phyloP scores from a whole-genome alignment of 257 asterid species.

The Penstemon newberryi region DNA sequence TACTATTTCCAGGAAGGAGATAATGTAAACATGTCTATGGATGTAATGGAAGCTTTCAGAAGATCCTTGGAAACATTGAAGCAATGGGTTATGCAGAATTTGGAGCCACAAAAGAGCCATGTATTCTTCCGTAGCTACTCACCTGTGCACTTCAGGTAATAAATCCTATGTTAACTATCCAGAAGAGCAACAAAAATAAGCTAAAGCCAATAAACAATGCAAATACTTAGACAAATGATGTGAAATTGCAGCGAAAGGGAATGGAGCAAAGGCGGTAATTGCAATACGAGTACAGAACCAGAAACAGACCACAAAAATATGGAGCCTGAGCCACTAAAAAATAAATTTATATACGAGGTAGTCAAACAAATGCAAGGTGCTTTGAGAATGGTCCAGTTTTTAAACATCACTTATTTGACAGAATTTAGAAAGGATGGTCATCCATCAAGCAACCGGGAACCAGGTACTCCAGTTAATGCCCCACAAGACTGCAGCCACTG shows the following conservation, averaged over 20 bases:
- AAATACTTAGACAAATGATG: not conserved
- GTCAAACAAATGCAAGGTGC: constrained; percentile 37
- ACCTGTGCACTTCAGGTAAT: constrained; percentile 73
- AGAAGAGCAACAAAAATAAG: no score
- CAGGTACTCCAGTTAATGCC: constrained; percentile 38
- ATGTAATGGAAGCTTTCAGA: constrained; percentile 65
- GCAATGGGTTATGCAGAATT: constrained; percentile 45
- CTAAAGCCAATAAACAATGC: no score
- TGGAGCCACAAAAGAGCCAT: constrained; percentile 43
- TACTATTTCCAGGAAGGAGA: constrained; percentile 72
- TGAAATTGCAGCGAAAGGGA: constrained; percentile 42
- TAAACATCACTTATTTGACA: constrained; percentile 47
- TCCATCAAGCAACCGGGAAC: constrained; percentile 52
- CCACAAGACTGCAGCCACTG: constrained; percentile 65
- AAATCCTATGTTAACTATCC: no score
- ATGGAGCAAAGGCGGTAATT: constrained; percentile 50
- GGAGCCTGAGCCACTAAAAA: constrained; percentile 36
- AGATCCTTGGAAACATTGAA: constrained; percentile 63
- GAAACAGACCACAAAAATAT: constrained; percentile 38
- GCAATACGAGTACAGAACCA: constrained; percentile 39
- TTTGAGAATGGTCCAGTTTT: constrained; percentile 29
- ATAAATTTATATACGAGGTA: constrained; percentile 36
- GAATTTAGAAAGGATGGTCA: constrained; percentile 51
- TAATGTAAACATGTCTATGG: constrained; percentile 72
- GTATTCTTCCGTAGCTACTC: constrained; percentile 78